Percentiles rank a stretch among this genome's conserved stretches.
phyloP scores from a whole-genome alignment of 2,329 filamentous ascomycete genomes.

The Ceratocystis eucalypticola region DNA sequence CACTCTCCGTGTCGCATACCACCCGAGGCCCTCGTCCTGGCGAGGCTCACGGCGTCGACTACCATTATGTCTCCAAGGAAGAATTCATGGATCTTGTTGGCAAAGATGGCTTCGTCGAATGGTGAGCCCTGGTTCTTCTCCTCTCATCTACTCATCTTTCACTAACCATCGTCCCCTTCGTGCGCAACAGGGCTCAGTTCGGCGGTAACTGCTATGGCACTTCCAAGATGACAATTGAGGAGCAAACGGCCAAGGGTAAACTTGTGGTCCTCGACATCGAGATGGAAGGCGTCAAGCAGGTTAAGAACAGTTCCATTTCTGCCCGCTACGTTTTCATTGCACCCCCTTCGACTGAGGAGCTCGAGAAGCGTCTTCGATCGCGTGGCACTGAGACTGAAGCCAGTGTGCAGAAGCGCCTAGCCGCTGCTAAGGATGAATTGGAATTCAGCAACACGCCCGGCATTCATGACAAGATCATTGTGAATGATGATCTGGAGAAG shows the following conservation, averaged over 20 bases:
- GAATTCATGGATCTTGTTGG: conserved; percentile 55
- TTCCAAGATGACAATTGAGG: conserved; percentile 62
- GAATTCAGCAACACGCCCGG: conserved; percentile 56
- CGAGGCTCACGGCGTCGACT: conserved; percentile 65
- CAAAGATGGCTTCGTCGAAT: conserved; percentile 67
- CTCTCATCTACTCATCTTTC: not conserved
- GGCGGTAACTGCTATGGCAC: conserved; percentile 81
- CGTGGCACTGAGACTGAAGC: conserved; percentile 69
- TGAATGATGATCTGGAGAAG: conserved; percentile 34
- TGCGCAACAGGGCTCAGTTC: conserved; percentile 52
- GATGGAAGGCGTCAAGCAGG: conserved; percentile 95
- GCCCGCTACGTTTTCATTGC: conserved; percentile 76
- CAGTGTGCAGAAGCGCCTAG: conserved; percentile 52
- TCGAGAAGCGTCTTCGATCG: conserved; percentile 62
- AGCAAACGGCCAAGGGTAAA: conserved; percentile 55
- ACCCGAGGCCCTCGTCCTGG: conserved; percentile 63
- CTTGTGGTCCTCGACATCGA: conserved; percentile 88
- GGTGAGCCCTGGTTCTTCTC: conserved; percentile 8
- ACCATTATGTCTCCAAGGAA: conserved; percentile 59
- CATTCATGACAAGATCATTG: conserved; percentile 30
- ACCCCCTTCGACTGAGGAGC: conserved; percentile 58
- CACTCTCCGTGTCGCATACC: conserved; percentile 57
- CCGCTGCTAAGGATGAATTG: conserved; percentile 60
- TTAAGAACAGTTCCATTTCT: conserved; percentile 59
- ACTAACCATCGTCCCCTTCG: not conserved